Conservation (phyloP, 1,284 basidiomycete species). For the Puccinia novopanici region DNA sequence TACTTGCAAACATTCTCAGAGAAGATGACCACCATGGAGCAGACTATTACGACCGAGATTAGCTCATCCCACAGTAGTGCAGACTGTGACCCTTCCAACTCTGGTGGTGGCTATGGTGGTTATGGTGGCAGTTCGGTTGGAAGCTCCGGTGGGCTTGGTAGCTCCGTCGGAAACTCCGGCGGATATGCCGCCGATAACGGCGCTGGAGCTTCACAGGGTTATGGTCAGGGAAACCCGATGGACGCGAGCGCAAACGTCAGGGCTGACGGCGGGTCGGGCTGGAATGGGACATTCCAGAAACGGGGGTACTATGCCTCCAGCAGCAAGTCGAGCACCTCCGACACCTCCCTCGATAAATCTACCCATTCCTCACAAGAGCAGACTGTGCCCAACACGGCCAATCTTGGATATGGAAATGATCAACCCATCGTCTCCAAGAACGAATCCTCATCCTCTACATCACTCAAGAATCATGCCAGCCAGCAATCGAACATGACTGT, state of each 20-base stretch:
- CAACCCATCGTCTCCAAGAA: not conserved
- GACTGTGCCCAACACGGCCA: not conserved
- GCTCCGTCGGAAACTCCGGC: not conserved
- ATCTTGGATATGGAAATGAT: conserved; percentile 26
- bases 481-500: conserved; percentile 26
- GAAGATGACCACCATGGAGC: conserved; percentile 29
- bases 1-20: conserved; percentile 25
- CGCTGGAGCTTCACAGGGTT: conserved; percentile 4
- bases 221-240: not conserved
- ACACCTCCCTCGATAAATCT: conserved; percentile 17
- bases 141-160: conserved; percentile 2
- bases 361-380: not conserved
- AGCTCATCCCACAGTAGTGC: conserved; percentile 35
- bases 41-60: conserved; percentile 19
- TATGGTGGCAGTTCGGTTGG: not conserved
- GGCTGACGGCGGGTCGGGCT: no score
- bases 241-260: not conserved
- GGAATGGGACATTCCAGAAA: not conserved
- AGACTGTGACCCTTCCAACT: conserved; percentile 27
- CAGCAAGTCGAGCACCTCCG: conserved; percentile 9
- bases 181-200: not conserved
- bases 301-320: not conserved
- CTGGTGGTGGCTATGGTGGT: not conserved
- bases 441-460: conserved; percentile 10
- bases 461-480: not conserved